phyloP scores from a whole-genome alignment of 2,329 filamentous ascomycete genomes.

The Colletotrichum noveboracense region DNA sequence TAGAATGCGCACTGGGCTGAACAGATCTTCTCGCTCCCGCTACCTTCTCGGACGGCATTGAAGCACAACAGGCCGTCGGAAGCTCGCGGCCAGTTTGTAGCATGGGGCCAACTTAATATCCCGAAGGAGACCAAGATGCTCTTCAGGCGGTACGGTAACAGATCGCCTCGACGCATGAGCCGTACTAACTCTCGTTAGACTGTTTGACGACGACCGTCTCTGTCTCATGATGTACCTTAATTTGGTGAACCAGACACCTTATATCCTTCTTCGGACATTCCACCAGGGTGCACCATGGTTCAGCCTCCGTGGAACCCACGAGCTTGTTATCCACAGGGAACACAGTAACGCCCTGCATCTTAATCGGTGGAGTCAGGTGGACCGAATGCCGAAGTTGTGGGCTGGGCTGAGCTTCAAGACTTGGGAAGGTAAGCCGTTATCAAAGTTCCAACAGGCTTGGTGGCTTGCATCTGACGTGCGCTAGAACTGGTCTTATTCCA shows the following conservation, averaged over 20 bases:
- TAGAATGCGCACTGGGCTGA: conserved; percentile 65
- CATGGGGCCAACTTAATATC: conserved; percentile 48
- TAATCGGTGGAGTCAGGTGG: conserved; percentile 54
- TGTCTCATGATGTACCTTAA: conserved; percentile 59
- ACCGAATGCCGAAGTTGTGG: conserved; percentile 55
- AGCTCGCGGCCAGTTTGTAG: conserved; percentile 50
- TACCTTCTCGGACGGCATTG: conserved; percentile 56
- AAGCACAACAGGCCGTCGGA: conserved; percentile 43
- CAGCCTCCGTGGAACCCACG: conserved; percentile 57
- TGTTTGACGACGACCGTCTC: conserved; percentile 49
- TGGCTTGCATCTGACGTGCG: conserved; percentile 13
- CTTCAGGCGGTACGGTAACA: conserved; percentile 54
- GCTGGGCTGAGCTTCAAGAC: conserved; percentile 61
- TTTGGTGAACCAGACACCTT: conserved; percentile 46
- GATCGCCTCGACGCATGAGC: neutral
- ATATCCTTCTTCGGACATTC: conserved; percentile 51
- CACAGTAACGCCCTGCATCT: conserved; percentile 51
- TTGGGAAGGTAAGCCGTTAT: conserved; percentile 59
- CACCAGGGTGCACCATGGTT: conserved; percentile 47
- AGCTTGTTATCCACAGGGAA: conserved; percentile 57
- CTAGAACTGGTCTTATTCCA: conserved; percentile 66
- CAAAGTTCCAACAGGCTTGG: neutral
- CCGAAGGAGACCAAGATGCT: conserved; percentile 55
- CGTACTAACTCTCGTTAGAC: neutral
- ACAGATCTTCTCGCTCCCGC: conserved; percentile 61